Evolutionary conservation across 805 yeast species (phyloP), one percentile per base, ranked within the genome.

Genomic region (Pichia sporocuriosa): DNA sequence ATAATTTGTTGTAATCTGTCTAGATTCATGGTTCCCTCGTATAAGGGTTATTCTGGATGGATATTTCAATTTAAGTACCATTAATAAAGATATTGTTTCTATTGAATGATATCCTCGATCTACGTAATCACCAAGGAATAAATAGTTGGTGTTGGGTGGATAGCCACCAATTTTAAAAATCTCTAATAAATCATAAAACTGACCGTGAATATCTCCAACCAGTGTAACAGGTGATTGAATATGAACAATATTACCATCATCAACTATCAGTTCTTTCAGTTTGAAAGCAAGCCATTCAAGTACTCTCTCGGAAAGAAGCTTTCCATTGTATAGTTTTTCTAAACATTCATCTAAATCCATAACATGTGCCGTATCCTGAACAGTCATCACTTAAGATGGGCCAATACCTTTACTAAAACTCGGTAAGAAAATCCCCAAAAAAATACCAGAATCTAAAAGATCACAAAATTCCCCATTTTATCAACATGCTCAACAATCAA

Each of bases 131-230:
- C 97, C 98, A 16, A 93, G 62, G 57, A 93, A 93, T 32, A 93
- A 62, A 59, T 93, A 93, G 62, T 90, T 93, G 2, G 97, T 93
- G 55, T 83, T 83, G 0, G 98, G 97, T 4, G 95, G 84, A 38
- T 77, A 75, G 0, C 97, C 98, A 1, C 97, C 97, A 29, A 90
- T 93, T 45, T 81, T 78, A 64, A 93, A 93, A 26, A 93, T 87
- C 60, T 93, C 98, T 24, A 93, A 62, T 41, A 93, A 67, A 59
- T 93, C 98, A 59, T 89, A 94, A 57, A 85, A 93, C 62, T 93
- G 98, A 8, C 97, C 98, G 55, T 93, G 98, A 35, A 93, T 90
- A 58, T 93, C 98, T 2, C 98, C 98, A 4, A 93, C 97, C 7
- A 93, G 86, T 0, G 97, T 87, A 10, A 93, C 86, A 1, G 98